These are phyloP conservation scores for Neocucurbitaria cava DNA, from an alignment of 2,329 filamentous ascomycete genomes.

Conservation along the genomic window DNA sequence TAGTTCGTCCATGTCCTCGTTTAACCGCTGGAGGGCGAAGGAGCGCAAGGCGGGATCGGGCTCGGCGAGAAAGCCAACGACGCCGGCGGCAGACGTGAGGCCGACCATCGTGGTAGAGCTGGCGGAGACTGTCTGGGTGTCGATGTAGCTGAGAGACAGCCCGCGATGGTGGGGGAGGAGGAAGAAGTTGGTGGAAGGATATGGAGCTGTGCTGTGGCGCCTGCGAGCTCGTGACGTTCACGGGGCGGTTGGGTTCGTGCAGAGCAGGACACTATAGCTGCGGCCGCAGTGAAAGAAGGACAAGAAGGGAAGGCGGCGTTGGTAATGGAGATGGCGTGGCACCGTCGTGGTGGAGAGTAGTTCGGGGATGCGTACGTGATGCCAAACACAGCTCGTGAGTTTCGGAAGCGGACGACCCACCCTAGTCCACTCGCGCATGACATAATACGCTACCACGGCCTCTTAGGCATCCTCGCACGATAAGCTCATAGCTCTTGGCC, in stretches of 20 bases:
- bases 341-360: slow-evolving; percentile 34
- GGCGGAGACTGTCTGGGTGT: slow-evolving; percentile 11
- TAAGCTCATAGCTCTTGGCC: slow-evolving; percentile 7
- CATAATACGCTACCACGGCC: slow-evolving; percentile 21
- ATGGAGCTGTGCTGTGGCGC: slow-evolving; percentile 47
- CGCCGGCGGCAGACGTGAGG: slow-evolving; percentile 90
- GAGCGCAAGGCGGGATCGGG: slow-evolving; percentile 93
- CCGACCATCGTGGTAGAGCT: slow-evolving; percentile 73
- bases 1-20: slow-evolving; percentile 94
- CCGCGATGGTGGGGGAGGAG: slow-evolving; percentile 29
- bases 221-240: slow-evolving; percentile 31
- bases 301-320: slow-evolving; percentile 33
- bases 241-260: slow-evolving; percentile 14
- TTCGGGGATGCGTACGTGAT: slow-evolving; percentile 35
- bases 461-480: slow-evolving; percentile 7
- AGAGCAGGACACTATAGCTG: slow-evolving; percentile 12
- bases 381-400: slow-evolving; percentile 32
- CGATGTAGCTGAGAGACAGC: slow-evolving; percentile 16
- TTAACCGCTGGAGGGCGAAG: slow-evolving; percentile 93
- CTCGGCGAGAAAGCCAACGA: slow-evolving; percentile 94
- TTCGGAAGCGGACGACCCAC: slow-evolving; percentile 26
- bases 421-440: slow-evolving; percentile 23
- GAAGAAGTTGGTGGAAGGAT: slow-evolving; percentile 45
- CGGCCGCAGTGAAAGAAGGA: slow-evolving; percentile 40
- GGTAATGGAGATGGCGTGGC: slow-evolving; percentile 42